Evolutionary conservation across 305 asterid species (phyloP).

Genomic region (Petunia hybrid): DNA sequence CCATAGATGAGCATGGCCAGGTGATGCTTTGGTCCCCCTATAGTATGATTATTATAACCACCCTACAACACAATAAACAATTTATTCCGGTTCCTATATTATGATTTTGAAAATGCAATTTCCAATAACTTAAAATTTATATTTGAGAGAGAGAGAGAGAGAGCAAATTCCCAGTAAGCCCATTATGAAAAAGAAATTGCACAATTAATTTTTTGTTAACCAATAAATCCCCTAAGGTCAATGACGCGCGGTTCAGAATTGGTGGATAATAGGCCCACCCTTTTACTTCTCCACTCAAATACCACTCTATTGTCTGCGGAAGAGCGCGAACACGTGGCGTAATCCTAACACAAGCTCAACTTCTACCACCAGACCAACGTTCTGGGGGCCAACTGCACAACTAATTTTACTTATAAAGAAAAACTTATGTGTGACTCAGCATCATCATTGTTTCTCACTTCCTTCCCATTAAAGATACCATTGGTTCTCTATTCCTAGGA

Average conservation of each 20-base stretch:
- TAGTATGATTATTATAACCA: slow-evolving; percentile 14
- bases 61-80: neutral
- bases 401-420: neutral
- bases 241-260: too few relatives aligned
- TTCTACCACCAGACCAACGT: too few relatives aligned
- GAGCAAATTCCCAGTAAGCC: neutral
- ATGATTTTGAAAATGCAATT: neutral
- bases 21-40: neutral
- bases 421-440: neutral
- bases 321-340: too few relatives aligned
- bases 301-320: too few relatives aligned
- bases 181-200: neutral
- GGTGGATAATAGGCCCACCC: too few relatives aligned
- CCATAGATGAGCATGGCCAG: neutral
- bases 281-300: too few relatives aligned
- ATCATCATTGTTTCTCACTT: neutral
- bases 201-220: neutral
- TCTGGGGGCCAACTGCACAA: neutral
- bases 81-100: slow-evolving; percentile 7
- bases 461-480: neutral
- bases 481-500: neutral
- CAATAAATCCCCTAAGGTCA: too few relatives aligned
- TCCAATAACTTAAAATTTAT: neutral
- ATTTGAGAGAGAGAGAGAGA: too few relatives aligned
- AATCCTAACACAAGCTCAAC: too few relatives aligned